A percentile compares a stretch with the other conserved stretches of the same genome.
Evolutionary conservation across 345 rosid genomes (phyloP).

Genomic region (Corchorus capsularis): DNA sequence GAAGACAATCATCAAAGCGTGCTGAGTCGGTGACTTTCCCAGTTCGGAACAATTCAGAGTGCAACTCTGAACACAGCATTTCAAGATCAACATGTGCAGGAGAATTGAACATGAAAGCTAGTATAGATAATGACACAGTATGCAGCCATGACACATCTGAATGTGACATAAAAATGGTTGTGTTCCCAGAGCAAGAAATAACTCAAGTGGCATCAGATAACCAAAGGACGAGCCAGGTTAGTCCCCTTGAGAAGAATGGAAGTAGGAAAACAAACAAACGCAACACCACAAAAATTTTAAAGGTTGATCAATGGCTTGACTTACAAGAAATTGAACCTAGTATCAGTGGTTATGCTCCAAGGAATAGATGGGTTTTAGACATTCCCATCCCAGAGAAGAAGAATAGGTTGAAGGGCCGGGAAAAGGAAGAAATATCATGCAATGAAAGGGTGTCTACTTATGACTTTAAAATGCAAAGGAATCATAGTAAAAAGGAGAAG

Average conservation of each 20-base stretch:
- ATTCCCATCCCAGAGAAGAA: slow-evolving; percentile 37
- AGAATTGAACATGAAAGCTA: slow-evolving; percentile 34
- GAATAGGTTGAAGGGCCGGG: slow-evolving; percentile 21
- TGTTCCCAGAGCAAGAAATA: slow-evolving; percentile 33
- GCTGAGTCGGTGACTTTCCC: slow-evolving; percentile 65
- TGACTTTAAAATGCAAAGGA: slow-evolving; percentile 20
- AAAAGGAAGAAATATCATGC: slow-evolving; percentile 13
- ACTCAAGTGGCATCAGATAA: slow-evolving; percentile 5
- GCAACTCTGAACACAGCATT: slow-evolving; percentile 46
- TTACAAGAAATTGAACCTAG: slow-evolving; percentile 34
- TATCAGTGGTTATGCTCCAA: slow-evolving; percentile 25
- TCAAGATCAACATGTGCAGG: slow-evolving; percentile 56
- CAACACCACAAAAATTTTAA: slow-evolving; percentile 33
- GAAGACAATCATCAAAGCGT: slow-evolving; percentile 41
- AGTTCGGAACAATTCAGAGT: slow-evolving; percentile 41
- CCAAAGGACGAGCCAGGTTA: slow-evolving; percentile 20
- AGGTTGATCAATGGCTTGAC: slow-evolving; percentile 50
- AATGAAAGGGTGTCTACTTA: slow-evolving; percentile 7
- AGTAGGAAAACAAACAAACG: slow-evolving; percentile 16
- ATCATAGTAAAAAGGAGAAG: slow-evolving; percentile 22
- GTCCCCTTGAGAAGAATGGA: slow-evolving; percentile 23
- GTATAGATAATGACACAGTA: slow-evolving; percentile 54
- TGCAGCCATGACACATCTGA: slow-evolving; percentile 61
- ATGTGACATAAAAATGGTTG: slow-evolving; percentile 46
- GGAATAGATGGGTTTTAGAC: slow-evolving; percentile 39